Percentiles rank a stretch among this genome's conserved stretches.
phyloP scores from a whole-genome alignment of 1,139 yeast genomes.

The Geotrichum carabidarum region DNA sequence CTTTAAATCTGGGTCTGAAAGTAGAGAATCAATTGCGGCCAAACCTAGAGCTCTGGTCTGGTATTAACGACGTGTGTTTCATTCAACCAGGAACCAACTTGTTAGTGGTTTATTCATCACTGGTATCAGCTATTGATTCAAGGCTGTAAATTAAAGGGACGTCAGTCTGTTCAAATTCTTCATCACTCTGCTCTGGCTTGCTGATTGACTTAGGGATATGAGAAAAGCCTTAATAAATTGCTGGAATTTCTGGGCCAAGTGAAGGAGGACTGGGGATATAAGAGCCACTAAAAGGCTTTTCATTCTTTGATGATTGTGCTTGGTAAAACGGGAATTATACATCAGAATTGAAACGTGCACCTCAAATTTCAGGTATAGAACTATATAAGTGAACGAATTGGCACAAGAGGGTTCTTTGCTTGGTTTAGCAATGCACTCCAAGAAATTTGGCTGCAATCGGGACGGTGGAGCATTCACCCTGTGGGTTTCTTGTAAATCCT shows the following conservation, averaged over 20 bases:
- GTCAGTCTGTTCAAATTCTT: neutral
- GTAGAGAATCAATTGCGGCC: no score
- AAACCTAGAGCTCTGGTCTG: no score
- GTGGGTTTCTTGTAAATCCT: neutral
- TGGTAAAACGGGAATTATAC: no score
- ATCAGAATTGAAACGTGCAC: no score
- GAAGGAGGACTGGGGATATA: constrained; percentile 2
- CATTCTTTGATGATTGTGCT: neutral
- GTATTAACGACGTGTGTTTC: no score
- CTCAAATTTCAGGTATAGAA: no score
- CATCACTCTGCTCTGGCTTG: constrained; percentile 29
- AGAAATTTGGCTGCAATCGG: neutral
- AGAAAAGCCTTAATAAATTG: constrained; percentile 32
- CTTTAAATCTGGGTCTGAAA: no score
- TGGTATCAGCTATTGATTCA: neutral
- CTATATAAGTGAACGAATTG: neutral
- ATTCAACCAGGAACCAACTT: no score
- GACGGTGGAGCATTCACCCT: neutral
- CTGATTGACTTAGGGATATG: constrained; percentile 32
- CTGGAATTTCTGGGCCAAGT: constrained; percentile 30
- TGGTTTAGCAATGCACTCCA: constrained; percentile 5
- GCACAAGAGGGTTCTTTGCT: neutral
- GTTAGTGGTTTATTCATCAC: no score
- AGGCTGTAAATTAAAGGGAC: neutral
- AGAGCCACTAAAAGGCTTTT: neutral